Evolutionary conservation across 768 basidiomycete species (phyloP).

Genomic region (Leucocoprinus leucothites): DNA sequence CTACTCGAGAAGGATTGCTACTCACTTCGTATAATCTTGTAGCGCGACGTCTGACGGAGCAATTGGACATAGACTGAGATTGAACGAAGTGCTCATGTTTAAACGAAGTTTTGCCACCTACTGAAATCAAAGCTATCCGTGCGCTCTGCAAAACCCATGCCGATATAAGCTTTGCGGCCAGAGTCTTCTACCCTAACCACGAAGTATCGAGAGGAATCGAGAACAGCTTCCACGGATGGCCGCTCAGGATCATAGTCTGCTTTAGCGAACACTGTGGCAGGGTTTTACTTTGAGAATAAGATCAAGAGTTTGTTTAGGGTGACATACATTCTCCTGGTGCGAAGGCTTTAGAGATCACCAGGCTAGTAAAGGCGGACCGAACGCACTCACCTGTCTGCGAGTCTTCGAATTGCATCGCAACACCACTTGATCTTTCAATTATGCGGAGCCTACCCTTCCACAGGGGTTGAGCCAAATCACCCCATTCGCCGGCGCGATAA

Average conservation of each 20-base stretch:
- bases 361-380: neutral
- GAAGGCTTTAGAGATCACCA: neutral
- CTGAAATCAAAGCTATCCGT: slow-evolving; percentile 92
- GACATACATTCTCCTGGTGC: slow-evolving; percentile 60
- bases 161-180: slow-evolving; percentile 88
- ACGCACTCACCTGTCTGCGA: slow-evolving; percentile 60
- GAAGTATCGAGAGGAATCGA: slow-evolving; percentile 95
- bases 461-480: slow-evolving; percentile 74
- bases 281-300: slow-evolving; percentile 12
- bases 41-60: slow-evolving; percentile 65
- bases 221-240: slow-evolving; percentile 90
- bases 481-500: slow-evolving; percentile 91
- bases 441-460: slow-evolving; percentile 94
- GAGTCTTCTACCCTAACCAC: slow-evolving; percentile 87
- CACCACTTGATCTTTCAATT: slow-evolving; percentile 69
- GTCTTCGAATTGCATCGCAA: slow-evolving; percentile 79
- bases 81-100: neutral
- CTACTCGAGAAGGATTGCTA: neutral
- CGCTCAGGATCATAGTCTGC: slow-evolving; percentile 76
- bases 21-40: slow-evolving; percentile 82
- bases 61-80: neutral
- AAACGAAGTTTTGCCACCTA: slow-evolving; percentile 34
- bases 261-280: slow-evolving; percentile 72
- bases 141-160: slow-evolving; percentile 88
- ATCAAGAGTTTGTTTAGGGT: neutral